These are phyloP conservation scores for Rehmannia glutinosa DNA, from an alignment of 257 asterid genomes.

Conservation along the genomic window DNA sequence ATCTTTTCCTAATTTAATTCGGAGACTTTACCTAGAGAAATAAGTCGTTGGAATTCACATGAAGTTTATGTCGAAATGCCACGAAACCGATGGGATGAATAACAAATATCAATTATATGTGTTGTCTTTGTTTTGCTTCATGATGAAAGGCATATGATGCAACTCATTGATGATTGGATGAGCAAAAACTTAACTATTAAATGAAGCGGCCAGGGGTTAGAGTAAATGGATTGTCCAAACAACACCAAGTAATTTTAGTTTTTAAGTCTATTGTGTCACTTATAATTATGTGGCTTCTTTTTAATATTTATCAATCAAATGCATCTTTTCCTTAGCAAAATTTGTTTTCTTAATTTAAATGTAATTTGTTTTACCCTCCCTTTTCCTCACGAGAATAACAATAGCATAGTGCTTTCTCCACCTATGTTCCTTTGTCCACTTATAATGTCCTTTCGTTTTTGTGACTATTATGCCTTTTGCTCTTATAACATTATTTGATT, in stretches of 20 bases:
- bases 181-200: background rate
- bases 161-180: background rate
- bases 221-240: background rate
- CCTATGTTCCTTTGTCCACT: background rate
- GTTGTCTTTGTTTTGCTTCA: background rate
- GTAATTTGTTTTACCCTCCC: background rate
- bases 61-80: background rate
- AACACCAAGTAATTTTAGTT: background rate
- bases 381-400: background rate
- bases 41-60: background rate
- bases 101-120: background rate
- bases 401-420: conserved; percentile 7
- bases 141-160: background rate
- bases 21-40: background rate
- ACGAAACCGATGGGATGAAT: background rate
- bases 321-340: background rate
- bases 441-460: background rate
- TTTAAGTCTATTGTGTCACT: background rate
- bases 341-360: background rate
- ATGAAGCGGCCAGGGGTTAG: background rate
- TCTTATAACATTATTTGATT: conserved; percentile 4
- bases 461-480: conserved; percentile 11
- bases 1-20: background rate
- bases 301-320: conserved; percentile 8
- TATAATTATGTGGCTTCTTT: background rate